A percentile compares a stretch with the other conserved stretches of the same genome.
phyloP scores from a whole-genome alignment of 495 filamentous ascomycete species.

The Trichocladium uniseriatum region DNA sequence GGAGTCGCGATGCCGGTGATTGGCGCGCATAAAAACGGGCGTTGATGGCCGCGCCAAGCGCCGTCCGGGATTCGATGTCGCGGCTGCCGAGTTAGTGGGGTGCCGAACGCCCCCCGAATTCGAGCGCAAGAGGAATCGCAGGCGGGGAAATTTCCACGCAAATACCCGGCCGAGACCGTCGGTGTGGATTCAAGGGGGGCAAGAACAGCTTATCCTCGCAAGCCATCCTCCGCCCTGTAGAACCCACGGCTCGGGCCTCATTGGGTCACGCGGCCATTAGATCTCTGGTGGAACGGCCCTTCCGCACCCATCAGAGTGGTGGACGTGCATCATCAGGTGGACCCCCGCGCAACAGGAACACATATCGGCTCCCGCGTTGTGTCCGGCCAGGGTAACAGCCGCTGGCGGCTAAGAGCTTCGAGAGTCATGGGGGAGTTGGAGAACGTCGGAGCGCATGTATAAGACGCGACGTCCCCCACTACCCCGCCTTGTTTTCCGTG shows the following conservation, averaged over 20 bases:
- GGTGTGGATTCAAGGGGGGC: not conserved
- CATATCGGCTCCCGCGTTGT: too few relatives aligned
- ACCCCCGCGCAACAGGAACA: too few relatives aligned
- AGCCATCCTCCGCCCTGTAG: too few relatives aligned
- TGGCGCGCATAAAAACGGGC: slow-evolving; percentile 6
- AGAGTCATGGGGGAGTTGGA: not conserved
- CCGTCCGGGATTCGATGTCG: slow-evolving; percentile 9
- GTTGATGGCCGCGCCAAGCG: not conserved
- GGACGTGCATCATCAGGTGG: not conserved
- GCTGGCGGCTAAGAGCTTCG: not conserved
- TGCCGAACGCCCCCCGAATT: not conserved
- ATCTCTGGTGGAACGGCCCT: slow-evolving; percentile 3
- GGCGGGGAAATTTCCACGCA: not conserved
- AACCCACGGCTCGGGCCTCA: not conserved
- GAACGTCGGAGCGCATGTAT: not conserved
- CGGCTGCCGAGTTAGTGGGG: slow-evolving; percentile 4
- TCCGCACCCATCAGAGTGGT: too few relatives aligned
- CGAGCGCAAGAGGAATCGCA: not conserved
- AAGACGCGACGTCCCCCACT: slow-evolving; percentile 7
- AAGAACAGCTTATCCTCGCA: not conserved
- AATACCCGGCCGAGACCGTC: too few relatives aligned
- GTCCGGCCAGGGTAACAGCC: not conserved
- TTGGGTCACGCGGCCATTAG: not conserved
- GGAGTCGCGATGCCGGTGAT: slow-evolving; percentile 4
- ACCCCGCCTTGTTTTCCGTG: slow-evolving; percentile 8